Evolutionary conservation across 2,329 filamentous ascomycete species (phyloP).

Genomic region (Sporothrix globosa): DNA sequence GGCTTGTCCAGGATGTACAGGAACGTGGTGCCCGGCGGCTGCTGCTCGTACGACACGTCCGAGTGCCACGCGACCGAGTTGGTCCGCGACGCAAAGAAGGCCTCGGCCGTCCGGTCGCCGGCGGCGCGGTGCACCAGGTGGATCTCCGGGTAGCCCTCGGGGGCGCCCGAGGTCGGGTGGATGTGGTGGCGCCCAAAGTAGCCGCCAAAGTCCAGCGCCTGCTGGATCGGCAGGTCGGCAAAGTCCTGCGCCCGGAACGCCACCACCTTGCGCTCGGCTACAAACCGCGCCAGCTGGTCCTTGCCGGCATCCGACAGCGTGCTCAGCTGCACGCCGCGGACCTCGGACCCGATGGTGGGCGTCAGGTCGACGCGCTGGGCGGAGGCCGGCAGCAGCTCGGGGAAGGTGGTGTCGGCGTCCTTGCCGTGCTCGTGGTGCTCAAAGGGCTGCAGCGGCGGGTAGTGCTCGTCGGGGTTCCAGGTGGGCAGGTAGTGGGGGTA

Average conservation of each 20-base stretch:
- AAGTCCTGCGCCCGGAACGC: conserved; percentile 72
- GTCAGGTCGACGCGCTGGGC: conserved; percentile 62
- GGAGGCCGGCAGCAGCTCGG: conserved; percentile 59
- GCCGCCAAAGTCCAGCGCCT: conserved; percentile 65
- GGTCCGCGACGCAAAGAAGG: conserved; percentile 68
- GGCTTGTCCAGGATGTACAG: conserved; percentile 85
- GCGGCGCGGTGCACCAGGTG: conserved; percentile 72
- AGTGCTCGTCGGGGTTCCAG: conserved; percentile 62
- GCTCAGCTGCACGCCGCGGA: conserved; percentile 69
- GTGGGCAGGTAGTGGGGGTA: conserved; percentile 69
- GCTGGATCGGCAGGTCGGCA: conserved; percentile 63
- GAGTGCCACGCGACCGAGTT: conserved; percentile 66
- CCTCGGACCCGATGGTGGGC: conserved; percentile 68
- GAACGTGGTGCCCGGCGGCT: conserved; percentile 72
- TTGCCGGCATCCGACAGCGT: conserved; percentile 64
- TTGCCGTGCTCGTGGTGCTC: conserved; percentile 71
- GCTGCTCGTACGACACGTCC: conserved; percentile 33
- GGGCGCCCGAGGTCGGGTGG: conserved; percentile 71
- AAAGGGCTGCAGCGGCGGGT: conserved; percentile 65
- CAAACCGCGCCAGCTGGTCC: conserved; percentile 69
- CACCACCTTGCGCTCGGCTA: conserved; percentile 71
- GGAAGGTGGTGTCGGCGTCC: conserved; percentile 65
- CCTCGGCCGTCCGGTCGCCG: conserved; percentile 62
- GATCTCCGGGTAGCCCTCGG: conserved; percentile 68
- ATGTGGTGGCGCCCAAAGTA: conserved; percentile 69